Base-by-base conservation (phyloP, 495 filamentous ascomycete species). In the Cladorrhinum samala region DNA sequence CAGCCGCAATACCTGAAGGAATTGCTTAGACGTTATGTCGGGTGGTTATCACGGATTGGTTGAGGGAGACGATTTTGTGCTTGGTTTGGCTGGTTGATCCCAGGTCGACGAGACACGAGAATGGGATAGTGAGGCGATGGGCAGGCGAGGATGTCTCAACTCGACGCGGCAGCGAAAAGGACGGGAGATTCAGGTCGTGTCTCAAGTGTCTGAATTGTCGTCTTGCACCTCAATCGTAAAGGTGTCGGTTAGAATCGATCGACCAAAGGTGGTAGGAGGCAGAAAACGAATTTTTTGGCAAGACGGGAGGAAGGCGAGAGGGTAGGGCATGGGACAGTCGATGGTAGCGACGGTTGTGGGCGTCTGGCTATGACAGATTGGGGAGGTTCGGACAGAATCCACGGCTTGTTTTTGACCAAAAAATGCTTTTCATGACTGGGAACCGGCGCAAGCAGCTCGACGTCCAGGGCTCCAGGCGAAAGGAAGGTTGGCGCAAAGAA, bases 361-460 rank as follows among this genome's bases (percentile, higher is more conserved):
- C 21, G 46, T 36, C 30, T 50, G 17, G 55, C 53, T 61, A 60
- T 11, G 59, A 47, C 47, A 57, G 59, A 44, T 27, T 52, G 46
- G 45, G 55, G 42, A 51, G 25, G 17, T 43, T 54, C 20, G 60
- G 55, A 53, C 19, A 41, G 50, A 55, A 56, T 56, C 54, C 56
- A 56, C 56, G 25, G 24, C 52, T 33, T 52, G 24, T 50, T 41
- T 40, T 45, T 9, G 37, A 37, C 54, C 30, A 25, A 21, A 21
- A 50, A 53, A 30, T 52, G 39, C 18, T 38, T 55, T 20, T 61
- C 65, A 68, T 68, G 60, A 59, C 65, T 56, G 25, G 27, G 25
- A 39, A 36, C 16, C 20, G 21, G 3, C 21, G 40, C 25, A 38
- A 40, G 40, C 24, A 45, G 39, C 3, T 55, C 39, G 49, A 41